These are phyloP conservation scores for Penicillium bialowiezense DNA, from an alignment of 495 filamentous ascomycete genomes.

Conservation along the genomic window DNA sequence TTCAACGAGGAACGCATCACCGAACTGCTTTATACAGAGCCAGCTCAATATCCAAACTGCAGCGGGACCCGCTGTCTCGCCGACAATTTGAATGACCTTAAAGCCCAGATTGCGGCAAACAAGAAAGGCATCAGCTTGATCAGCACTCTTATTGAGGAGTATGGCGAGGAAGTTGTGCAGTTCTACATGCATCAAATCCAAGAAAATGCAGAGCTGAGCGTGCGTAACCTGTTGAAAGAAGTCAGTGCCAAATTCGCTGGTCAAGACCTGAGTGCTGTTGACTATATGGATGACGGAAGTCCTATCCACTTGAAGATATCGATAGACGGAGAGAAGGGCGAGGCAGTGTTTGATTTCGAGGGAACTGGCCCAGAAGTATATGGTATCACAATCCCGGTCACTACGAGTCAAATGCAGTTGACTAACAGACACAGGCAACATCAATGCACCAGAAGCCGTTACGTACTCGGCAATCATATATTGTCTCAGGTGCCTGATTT, in stretches of 20 bases:
- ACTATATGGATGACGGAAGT: constrained; percentile 93
- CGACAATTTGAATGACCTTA: constrained; percentile 93
- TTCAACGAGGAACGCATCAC: constrained; percentile 85
- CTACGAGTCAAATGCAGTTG: too few relatives aligned
- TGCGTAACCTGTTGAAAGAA: constrained; percentile 72
- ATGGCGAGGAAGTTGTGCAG: constrained; percentile 82
- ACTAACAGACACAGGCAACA: constrained; percentile 56
- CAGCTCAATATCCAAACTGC: constrained; percentile 80
- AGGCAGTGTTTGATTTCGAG: constrained; percentile 86
- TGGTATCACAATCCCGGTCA: too few relatives aligned
- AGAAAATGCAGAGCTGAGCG: constrained; percentile 80
- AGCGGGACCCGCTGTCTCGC: constrained; percentile 82
- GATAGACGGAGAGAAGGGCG: constrained; percentile 77
- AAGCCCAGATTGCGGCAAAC: constrained; percentile 92
- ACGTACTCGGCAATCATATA: constrained; percentile 95
- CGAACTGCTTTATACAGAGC: constrained; percentile 77
- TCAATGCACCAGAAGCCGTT: constrained; percentile 89
- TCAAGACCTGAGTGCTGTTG: constrained; percentile 71
- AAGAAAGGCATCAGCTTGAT: constrained; percentile 94
- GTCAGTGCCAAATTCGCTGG: constrained; percentile 72
- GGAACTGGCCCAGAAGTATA: constrained; percentile 86
- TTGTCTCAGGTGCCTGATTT: constrained; percentile 82
- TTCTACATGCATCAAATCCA: constrained; percentile 95
- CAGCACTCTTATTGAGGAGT: constrained; percentile 75
- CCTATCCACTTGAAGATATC: constrained; percentile 81